phyloP scores from a whole-genome alignment of 2,329 filamentous ascomycete genomes.

The Fusarium odoratissimum region DNA sequence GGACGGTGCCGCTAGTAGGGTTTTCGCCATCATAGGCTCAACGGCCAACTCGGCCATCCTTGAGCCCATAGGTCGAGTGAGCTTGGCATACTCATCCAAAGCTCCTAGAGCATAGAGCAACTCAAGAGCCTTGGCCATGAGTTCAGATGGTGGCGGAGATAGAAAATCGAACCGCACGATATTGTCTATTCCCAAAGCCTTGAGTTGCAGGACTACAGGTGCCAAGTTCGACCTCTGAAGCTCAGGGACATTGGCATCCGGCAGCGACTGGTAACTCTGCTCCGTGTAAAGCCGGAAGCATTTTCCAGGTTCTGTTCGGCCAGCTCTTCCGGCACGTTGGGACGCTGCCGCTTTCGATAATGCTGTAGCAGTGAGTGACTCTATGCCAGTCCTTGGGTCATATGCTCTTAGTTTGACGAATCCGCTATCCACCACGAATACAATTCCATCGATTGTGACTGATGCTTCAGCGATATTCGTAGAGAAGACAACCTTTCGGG shows the following conservation, averaged over 20 bases:
- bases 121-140: slow-evolving; percentile 88
- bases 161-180: slow-evolving; percentile 91
- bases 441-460: slow-evolving; percentile 91
- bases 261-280: slow-evolving; percentile 71
- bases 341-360: slow-evolving; percentile 93
- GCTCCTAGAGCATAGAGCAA: slow-evolving; percentile 88
- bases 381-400: slow-evolving; percentile 86
- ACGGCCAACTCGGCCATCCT: slow-evolving; percentile 94
- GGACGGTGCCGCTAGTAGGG: slow-evolving; percentile 77
- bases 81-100: slow-evolving; percentile 87
- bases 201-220: slow-evolving; percentile 88
- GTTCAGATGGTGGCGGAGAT: slow-evolving; percentile 84
- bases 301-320: slow-evolving; percentile 89
- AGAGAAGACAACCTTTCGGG: slow-evolving; percentile 89
- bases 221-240: slow-evolving; percentile 93
- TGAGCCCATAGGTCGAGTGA: slow-evolving; percentile 87
- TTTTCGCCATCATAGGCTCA: slow-evolving; percentile 96
- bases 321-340: slow-evolving; percentile 89
- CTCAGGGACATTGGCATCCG: slow-evolving; percentile 83
- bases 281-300: slow-evolving; percentile 95
- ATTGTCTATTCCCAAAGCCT: slow-evolving; percentile 95
- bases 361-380: slow-evolving; percentile 83
- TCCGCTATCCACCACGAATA: slow-evolving; percentile 90
- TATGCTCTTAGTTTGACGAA: slow-evolving; percentile 92
- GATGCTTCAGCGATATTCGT: slow-evolving; percentile 98